phyloP scores from a whole-genome alignment of 1,284 basidiomycete genomes.

The Coniophora puteana region DNA sequence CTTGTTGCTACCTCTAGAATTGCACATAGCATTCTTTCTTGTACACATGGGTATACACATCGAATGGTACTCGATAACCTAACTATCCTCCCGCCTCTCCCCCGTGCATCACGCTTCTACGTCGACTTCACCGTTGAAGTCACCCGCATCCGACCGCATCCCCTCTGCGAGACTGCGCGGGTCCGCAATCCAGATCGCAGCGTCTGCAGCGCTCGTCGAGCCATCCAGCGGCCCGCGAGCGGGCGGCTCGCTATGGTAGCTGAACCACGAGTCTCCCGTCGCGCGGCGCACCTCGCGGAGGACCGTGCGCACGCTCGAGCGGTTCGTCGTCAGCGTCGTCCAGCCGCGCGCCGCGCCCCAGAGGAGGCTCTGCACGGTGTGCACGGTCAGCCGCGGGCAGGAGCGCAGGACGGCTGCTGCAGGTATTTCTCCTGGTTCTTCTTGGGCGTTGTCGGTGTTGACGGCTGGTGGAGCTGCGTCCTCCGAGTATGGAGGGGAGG shows the following conservation, averaged over 20 bases:
- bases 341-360: slow-evolving; percentile 67
- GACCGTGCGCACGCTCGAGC: slow-evolving; percentile 72
- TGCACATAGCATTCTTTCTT: no score
- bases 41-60: no score
- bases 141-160: slow-evolving; percentile 42
- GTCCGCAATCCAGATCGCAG: slow-evolving; percentile 70
- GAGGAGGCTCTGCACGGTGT: slow-evolving; percentile 67
- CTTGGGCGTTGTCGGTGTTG: slow-evolving; percentile 6
- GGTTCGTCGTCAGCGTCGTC: slow-evolving; percentile 82
- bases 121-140: neutral
- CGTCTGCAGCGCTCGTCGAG: slow-evolving; percentile 24
- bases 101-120: no score
- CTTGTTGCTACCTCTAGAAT: no score
- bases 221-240: slow-evolving; percentile 20
- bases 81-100: no score
- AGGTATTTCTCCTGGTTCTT: slow-evolving; percentile 36
- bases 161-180: slow-evolving; percentile 74
- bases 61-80: no score
- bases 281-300: slow-evolving; percentile 37
- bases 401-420: slow-evolving; percentile 50
- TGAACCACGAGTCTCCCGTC: slow-evolving; percentile 7
- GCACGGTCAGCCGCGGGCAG: slow-evolving; percentile 59
- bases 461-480: slow-evolving; percentile 2
- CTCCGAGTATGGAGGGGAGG: neutral
- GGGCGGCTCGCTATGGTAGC: slow-evolving; percentile 26